Percentiles rank a stretch among this genome's conserved stretches.
These are phyloP conservation scores for Jatropha podagrica DNA, from an alignment of 441 rosid species.

Conservation along the genomic window DNA sequence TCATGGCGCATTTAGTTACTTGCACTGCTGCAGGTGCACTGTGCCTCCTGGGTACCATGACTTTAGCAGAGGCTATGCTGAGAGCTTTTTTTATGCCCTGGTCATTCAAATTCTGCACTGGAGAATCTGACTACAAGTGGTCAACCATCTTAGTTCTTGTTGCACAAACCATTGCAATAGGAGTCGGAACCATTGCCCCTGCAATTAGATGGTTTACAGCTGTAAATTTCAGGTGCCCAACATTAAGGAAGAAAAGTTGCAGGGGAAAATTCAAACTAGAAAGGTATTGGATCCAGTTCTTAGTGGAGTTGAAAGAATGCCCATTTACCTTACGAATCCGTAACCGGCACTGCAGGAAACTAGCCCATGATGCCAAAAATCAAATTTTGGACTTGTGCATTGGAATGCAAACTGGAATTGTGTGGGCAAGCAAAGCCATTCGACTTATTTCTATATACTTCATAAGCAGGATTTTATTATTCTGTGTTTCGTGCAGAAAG, in stretches of 20 bases:
- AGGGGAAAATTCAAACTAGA: slow-evolving; percentile 49
- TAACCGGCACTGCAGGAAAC: slow-evolving; percentile 49
- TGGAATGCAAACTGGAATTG: slow-evolving; percentile 57
- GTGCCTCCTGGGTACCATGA: slow-evolving; percentile 32
- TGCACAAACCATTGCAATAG: slow-evolving; percentile 61
- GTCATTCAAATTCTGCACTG: slow-evolving; percentile 58
- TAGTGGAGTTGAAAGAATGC: slow-evolving; percentile 65
- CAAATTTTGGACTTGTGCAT: slow-evolving; percentile 48
- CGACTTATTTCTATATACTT: slow-evolving; percentile 51
- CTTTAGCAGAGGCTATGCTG: slow-evolving; percentile 34
- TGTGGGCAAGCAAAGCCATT: slow-evolving; percentile 62
- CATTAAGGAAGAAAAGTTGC: slow-evolving; percentile 31
- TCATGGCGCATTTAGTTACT: slow-evolving; percentile 65
- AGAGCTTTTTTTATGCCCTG: slow-evolving; percentile 54
- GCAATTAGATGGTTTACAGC: slow-evolving; percentile 74
- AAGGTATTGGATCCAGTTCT: slow-evolving; percentile 59
- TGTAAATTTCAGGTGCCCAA: slow-evolving; percentile 65
- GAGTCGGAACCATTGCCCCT: slow-evolving; percentile 68
- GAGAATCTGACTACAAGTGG: slow-evolving; percentile 88
- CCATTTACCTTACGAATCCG: slow-evolving; percentile 41
- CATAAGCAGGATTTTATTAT: slow-evolving; percentile 37
- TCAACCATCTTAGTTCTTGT: slow-evolving; percentile 52
- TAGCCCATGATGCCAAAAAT: slow-evolving; percentile 33
- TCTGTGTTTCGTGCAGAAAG: slow-evolving; percentile 30
- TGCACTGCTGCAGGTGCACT: slow-evolving; percentile 56